Percentiles rank a stretch among this genome's conserved stretches.
Conservation (phyloP, 352 stramenopile genomes). For the Pythium oligandrum region DNA sequence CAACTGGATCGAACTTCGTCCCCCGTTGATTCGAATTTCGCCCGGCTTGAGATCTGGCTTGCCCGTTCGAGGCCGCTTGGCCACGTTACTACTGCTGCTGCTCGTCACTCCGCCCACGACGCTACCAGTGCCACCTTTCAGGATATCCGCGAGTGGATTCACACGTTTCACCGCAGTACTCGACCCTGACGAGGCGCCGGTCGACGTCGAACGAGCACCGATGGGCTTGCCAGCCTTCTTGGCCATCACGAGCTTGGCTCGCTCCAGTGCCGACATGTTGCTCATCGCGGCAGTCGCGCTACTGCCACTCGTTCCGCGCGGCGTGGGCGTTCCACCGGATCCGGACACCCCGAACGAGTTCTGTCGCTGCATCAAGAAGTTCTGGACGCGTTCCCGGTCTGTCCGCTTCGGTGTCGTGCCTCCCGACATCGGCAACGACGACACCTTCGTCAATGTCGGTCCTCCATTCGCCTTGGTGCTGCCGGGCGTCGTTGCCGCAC, state of each 20-base stretch:
- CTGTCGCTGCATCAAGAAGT: constrained; percentile 53
- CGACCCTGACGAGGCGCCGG: background rate
- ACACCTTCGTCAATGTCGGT: constrained; percentile 3
- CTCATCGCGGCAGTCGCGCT: constrained; percentile 18
- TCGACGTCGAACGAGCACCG: background rate
- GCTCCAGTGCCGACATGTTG: constrained; percentile 56
- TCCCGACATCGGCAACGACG: background rate
- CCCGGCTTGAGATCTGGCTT: constrained; percentile 65
- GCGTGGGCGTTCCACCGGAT: background rate
- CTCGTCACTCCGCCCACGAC: constrained; percentile 44
- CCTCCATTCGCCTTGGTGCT: background rate
- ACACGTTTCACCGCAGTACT: constrained; percentile 53
- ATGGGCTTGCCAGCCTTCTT: constrained; percentile 40
- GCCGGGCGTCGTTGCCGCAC: constrained; percentile 9
- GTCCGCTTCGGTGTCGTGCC: constrained; percentile 45
- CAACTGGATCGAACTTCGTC: constrained; percentile 70
- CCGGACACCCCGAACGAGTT: constrained; percentile 14
- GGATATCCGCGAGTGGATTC: constrained; percentile 74
- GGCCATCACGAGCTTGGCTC: constrained; percentile 73
- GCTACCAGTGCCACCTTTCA: constrained; percentile 64
- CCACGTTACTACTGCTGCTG: constrained; percentile 19
- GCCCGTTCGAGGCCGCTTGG: constrained; percentile 47
- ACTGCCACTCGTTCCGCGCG: constrained; percentile 3
- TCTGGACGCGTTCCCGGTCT: constrained; percentile 58
- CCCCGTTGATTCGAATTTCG: constrained; percentile 73